phyloP scores from a whole-genome alignment of 2,329 filamentous ascomycete species.

The Cryphonectria radicalis region DNA sequence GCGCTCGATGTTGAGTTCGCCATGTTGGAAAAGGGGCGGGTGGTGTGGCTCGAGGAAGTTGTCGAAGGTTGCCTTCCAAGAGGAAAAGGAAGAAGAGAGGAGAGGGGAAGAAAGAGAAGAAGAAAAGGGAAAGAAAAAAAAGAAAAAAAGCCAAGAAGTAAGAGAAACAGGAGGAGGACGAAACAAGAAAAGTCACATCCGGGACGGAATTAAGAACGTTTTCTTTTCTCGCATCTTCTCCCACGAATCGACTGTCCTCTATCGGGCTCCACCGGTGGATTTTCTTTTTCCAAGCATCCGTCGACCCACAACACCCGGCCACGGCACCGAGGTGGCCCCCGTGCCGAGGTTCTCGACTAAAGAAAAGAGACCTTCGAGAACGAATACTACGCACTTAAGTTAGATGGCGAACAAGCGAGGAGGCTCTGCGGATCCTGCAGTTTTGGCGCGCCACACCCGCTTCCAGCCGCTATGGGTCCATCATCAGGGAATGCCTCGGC shows the following conservation, averaged over 20 bases:
- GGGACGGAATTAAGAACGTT: neutral
- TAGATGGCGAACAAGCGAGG: neutral
- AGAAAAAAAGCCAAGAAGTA: neutral
- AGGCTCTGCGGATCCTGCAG: constrained; percentile 26
- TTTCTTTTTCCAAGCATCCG: constrained; percentile 11
- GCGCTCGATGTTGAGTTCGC: constrained; percentile 22
- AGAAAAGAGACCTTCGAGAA: neutral
- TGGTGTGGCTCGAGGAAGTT: neutral
- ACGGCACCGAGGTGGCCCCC: constrained; percentile 5
- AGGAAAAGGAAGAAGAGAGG: neutral
- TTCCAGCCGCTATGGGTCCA: constrained; percentile 3
- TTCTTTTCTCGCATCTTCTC: neutral
- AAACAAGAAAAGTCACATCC: neutral
- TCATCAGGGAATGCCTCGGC: constrained; percentile 13
- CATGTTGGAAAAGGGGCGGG: constrained; percentile 14
- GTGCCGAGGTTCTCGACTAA: constrained; percentile 23
- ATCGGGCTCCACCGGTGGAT: constrained; percentile 10
- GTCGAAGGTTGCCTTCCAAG: constrained; percentile 11
- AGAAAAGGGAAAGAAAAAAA: neutral
- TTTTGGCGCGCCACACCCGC: neutral
- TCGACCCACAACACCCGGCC: constrained; percentile 7
- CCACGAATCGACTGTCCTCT: neutral
- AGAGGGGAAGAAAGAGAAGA: neutral
- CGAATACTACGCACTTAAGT: too few relatives aligned
- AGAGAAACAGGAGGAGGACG: neutral